Evolutionary conservation across 208 protist species (phyloP), one percentile per base, ranked within the genome.

Genomic region (Wallacemonas rigidus): DNA sequence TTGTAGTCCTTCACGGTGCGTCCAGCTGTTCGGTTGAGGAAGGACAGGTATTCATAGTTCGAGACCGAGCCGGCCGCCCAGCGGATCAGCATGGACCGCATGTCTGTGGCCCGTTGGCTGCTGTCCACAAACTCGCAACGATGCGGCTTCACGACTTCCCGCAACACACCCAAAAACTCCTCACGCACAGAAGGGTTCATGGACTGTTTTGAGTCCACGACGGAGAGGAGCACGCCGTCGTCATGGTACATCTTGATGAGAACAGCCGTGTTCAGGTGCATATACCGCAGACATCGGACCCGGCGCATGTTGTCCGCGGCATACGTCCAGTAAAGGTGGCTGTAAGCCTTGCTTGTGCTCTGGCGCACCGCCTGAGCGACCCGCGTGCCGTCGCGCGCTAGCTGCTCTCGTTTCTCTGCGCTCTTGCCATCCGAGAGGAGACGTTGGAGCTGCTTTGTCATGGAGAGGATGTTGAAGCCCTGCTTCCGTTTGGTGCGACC

Each of bases 31-130:
- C 72, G 74, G 77, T 99, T 99, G 15, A 99, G 81, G 69, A 97
- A 92, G 69, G 81, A 69, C 11, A 99, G 62, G 75, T 99, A 99
- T 47, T 98, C 94, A 75, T 90, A 98, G 73, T 97, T 99, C 47
- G 90, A 97, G 8, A 99, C 53, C 14, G 89, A 77, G 2, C 97
- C 89, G 7, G 90, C 85, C n/a, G 90, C 87, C 98, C 98, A 99
- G 41, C 92, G 86, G 36, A 91, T 80, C 54, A 95, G 77, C 77
- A 88, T 92, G 43, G 78, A 71, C 35, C 86, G 85, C 74, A 97
- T 79, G 48, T 45, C 76, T 15, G 77, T 55, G 4, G 76, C 56
- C 8, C 84, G 83, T 58, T 88, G 80, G 36, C 70, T 76, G 44
- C 92, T 87, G 8, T 95, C 92, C 44, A 88, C 56, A 63, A 92